phyloP scores from a whole-genome alignment of 1,284 basidiomycete species.

The Chiua sp. region DNA sequence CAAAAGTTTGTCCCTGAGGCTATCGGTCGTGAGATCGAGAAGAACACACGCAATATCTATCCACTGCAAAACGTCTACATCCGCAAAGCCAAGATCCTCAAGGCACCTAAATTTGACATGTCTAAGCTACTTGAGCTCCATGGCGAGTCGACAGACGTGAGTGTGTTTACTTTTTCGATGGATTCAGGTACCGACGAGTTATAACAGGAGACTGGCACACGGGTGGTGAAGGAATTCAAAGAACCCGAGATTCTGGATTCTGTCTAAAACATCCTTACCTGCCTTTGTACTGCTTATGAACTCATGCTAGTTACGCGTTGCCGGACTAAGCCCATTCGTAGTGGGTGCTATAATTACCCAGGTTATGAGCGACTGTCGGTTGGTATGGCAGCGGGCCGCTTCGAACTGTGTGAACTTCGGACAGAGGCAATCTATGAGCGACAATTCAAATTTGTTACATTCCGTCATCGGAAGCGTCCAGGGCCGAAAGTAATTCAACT shows the following conservation, averaged over 20 bases:
- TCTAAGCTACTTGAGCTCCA: constrained; percentile 96
- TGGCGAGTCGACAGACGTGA: constrained; percentile 90
- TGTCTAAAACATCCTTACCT: constrained; percentile 60
- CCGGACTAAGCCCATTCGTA: constrained; percentile 34
- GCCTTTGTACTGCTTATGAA: constrained; percentile 49
- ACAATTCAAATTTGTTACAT: constrained; percentile 11
- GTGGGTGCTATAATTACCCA: no score
- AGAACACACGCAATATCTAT: constrained; percentile 95
- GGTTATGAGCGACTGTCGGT: no score
- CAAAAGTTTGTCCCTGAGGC: constrained; percentile 99
- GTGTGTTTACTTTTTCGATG: constrained; percentile 39
- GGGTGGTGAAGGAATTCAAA: constrained; percentile 91
- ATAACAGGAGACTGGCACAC: constrained; percentile 84
- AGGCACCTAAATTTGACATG: constrained; percentile 96
- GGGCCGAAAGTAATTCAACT: not conserved
- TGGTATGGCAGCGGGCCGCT: not conserved
- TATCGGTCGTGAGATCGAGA: constrained; percentile 99
- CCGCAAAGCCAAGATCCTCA: constrained; percentile 98
- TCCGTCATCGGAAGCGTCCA: constrained; percentile 1
- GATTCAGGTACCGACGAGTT: constrained; percentile 14
- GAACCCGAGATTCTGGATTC: constrained; percentile 88
- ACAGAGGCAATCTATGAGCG: not conserved
- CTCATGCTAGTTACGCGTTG: constrained; percentile 42
- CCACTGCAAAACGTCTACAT: constrained; percentile 98
- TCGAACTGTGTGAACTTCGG: not conserved